These are phyloP conservation scores for Arachis hypogaea DNA, from an alignment of 306 rosid species.

Conservation along the genomic window DNA sequence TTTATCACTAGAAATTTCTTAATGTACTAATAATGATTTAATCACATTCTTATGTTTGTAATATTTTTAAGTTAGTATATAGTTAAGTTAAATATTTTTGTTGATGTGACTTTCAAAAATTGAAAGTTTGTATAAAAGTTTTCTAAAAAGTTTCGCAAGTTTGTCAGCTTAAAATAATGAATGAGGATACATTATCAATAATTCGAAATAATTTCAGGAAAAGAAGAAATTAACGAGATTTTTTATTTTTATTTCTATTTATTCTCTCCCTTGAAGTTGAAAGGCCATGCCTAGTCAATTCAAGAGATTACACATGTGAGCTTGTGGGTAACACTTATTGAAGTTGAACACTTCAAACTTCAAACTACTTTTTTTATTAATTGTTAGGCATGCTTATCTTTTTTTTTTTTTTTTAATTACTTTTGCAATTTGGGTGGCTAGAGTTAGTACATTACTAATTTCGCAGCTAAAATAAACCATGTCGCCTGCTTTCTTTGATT, in stretches of 20 bases:
- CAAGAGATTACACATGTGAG: not conserved
- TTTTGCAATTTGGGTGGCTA: not conserved
- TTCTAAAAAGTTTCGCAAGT: not conserved
- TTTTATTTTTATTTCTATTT: too few species aligned
- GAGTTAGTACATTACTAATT: not conserved
- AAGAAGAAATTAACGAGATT: not conserved
- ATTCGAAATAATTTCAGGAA: not conserved
- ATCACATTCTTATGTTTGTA: too few species aligned
- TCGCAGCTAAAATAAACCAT: not conserved
- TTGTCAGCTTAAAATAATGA: too few species aligned
- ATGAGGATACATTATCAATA: not conserved
- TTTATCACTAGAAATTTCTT: too few species aligned
- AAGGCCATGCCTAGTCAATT: not conserved
- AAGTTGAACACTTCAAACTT: not conserved
- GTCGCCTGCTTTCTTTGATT: not conserved
- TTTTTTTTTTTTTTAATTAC: not conserved
- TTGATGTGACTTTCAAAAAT: too few species aligned
- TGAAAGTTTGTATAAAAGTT: not conserved
- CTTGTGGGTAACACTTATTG: not conserved
- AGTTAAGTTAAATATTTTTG: too few species aligned
- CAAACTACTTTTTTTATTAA: not conserved
- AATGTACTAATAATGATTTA: too few species aligned
- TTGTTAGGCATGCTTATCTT: not conserved
- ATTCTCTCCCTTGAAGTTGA: not conserved
- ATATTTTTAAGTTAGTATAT: too few species aligned